phyloP scores from a whole-genome alignment of 116 monocot species.

The Dioscorea cayenensis region DNA sequence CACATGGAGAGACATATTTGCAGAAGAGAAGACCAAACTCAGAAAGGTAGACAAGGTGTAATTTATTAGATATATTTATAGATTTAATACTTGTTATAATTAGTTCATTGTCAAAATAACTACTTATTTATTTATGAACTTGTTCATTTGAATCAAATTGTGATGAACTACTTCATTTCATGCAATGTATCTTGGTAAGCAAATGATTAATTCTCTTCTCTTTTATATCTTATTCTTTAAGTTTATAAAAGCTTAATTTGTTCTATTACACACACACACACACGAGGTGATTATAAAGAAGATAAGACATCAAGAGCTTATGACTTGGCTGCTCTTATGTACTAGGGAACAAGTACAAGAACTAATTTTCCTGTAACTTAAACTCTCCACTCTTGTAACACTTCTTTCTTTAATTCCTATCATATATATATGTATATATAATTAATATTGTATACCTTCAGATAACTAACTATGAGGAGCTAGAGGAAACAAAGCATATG shows the following conservation, averaged over 20 bases:
- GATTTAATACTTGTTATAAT: neutral
- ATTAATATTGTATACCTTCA: neutral
- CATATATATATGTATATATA: too few relatives aligned
- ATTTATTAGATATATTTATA: neutral
- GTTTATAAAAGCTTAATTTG: too few relatives aligned
- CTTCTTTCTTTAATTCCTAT: neutral
- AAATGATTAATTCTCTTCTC: too few relatives aligned
- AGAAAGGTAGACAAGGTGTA: conserved; percentile 10
- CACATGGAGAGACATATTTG: conserved; percentile 6
- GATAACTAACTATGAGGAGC: conserved; percentile 60
- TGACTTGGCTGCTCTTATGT: too few relatives aligned
- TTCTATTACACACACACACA: too few relatives aligned
- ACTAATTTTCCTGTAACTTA: conserved; percentile 60
- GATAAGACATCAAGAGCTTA: conserved; percentile 66
- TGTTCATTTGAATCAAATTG: neutral
- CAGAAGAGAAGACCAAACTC: conserved; percentile 14
- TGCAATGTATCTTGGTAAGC: conserved; percentile 13
- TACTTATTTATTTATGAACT: neutral
- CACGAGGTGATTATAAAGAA: conserved; percentile 68
- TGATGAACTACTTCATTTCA: neutral
- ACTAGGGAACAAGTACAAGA: conserved; percentile 63
- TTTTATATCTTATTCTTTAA: too few relatives aligned
- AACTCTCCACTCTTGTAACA: neutral
- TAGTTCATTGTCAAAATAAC: neutral
- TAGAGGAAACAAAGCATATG: conserved; percentile 77